Evolutionary conservation across 306 rosid species (phyloP), one percentile per base, ranked within the genome.

Genomic region (Fagus sylvatica): DNA sequence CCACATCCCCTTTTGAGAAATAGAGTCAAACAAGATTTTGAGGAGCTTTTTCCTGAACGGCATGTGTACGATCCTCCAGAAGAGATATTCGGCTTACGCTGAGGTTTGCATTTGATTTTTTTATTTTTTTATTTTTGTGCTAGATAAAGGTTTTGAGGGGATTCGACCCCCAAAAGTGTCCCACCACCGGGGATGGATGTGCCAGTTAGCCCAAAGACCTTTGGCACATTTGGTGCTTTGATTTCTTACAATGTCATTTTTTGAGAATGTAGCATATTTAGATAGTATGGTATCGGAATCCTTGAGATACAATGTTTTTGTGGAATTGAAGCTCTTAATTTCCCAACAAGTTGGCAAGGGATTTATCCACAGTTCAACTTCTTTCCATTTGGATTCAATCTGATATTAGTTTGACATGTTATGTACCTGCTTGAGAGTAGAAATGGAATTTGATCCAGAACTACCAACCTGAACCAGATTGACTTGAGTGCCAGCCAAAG

Each of bases 1-100:
- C 98, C 98, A 3, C 93, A 87, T 72, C 98, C 99, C 75, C 97
- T 95, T 82, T 81, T 91, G 85, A 88, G 99, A 85, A 95, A 93
- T 86, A 85, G 85, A 82, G 99, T 93, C 76, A 91, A 95, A 87
- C 99, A 91, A 80, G 98, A 95, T 78, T 95, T 95, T 39, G 98
- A 95, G 84, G 99, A 93, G 90, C 74, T 95, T 82, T 95, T 95
- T 85, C 98, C 97, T 32, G 98, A 92, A 74, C 87, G 88, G 42
- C 89, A 83, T 74, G 87, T 93, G 54, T 92, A 87, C 55, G 98
- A 95, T 74, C 99, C 97, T 56, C 98, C 98, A 0, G 90, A 88
- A 85, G 99, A 93, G 91, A 89, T 95, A 74, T 95, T 95, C 73
- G 97, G 99, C 10, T 64, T 81, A 32, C 84, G 82, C 40, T 95